A percentile compares a stretch with the other conserved stretches of the same genome.
Evolutionary conservation across 2,329 filamentous ascomycete genomes (phyloP).

Genomic region (Ophiostoma quercus): DNA sequence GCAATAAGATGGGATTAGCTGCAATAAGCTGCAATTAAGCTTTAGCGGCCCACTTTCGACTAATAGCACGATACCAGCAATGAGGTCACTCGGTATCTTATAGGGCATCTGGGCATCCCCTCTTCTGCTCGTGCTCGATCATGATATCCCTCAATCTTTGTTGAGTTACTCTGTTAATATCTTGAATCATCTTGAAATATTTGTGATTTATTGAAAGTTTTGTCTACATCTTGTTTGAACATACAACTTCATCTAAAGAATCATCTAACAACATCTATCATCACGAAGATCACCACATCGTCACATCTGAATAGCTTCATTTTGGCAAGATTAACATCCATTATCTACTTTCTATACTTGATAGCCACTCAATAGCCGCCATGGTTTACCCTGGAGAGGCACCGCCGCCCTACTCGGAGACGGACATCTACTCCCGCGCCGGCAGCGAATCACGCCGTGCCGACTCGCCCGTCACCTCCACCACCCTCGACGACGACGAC

Average conservation of each 20-base stretch:
- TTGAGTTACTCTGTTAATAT: neutral
- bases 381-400: conserved; percentile 27
- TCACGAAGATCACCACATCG: neutral
- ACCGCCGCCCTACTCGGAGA: conserved; percentile 55
- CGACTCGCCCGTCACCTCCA: neutral
- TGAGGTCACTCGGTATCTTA: neutral
- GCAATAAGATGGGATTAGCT: neutral
- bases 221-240: too few species aligned
- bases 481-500: conserved; percentile 32
- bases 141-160: neutral
- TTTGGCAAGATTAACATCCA: neutral
- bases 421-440: conserved; percentile 48
- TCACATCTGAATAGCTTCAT: conserved; percentile 3
- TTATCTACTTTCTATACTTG: neutral
- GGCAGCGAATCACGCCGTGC: conserved; percentile 30
- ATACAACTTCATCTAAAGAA: too few species aligned
- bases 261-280: neutral
- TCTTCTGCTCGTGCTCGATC: neutral
- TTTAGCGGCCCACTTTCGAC: neutral
- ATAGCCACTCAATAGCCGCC: neutral
- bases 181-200: neutral
- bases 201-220: neutral
- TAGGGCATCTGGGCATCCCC: neutral
- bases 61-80: neutral
- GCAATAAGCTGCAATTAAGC: neutral